phyloP scores from a whole-genome alignment of 1,284 basidiomycete species.

The Athelia sp. region DNA sequence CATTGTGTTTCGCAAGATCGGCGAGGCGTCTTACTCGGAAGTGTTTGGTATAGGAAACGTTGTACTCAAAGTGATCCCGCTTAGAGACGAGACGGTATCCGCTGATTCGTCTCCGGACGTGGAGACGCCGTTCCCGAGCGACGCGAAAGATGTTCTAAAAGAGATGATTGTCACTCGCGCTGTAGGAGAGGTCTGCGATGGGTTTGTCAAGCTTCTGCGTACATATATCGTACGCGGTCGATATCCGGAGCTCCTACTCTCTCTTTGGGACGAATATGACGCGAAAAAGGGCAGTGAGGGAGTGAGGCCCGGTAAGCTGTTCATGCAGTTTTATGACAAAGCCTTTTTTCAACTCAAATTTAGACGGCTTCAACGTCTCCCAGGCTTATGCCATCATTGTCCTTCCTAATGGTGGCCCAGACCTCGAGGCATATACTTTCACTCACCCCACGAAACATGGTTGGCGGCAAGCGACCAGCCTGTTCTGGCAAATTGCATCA shows the following conservation, averaged over 20 bases:
- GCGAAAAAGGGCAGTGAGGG: constrained; percentile 74
- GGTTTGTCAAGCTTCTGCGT: constrained; percentile 76
- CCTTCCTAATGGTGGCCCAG: constrained; percentile 83
- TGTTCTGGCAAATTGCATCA: constrained; percentile 88
- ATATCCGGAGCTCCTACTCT: constrained; percentile 77
- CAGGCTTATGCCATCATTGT: constrained; percentile 89
- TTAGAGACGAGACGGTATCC: constrained; percentile 44
- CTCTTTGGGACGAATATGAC: constrained; percentile 85
- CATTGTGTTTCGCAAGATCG: constrained; percentile 72
- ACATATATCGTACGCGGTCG: constrained; percentile 82
- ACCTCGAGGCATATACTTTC: constrained; percentile 83
- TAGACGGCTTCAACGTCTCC: constrained; percentile 67
- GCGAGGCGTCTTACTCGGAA: constrained; percentile 96
- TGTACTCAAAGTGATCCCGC: constrained; percentile 84
- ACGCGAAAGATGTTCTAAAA: constrained; percentile 74
- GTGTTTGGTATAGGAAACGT: constrained; percentile 88
- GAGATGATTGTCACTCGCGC: constrained; percentile 85
- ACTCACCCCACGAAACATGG: constrained; percentile 42
- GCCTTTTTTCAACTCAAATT: constrained; percentile 1
- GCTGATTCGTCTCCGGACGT: constrained; percentile 19
- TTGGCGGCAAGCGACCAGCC: constrained; percentile 83
- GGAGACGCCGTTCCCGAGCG: constrained; percentile 64
- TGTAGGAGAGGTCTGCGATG: constrained; percentile 68
- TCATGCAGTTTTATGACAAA: no score
- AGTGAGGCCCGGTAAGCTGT: constrained; percentile 69